Conservation (phyloP, 2,329 filamentous ascomycete species). For the Septoria linicola region DNA sequence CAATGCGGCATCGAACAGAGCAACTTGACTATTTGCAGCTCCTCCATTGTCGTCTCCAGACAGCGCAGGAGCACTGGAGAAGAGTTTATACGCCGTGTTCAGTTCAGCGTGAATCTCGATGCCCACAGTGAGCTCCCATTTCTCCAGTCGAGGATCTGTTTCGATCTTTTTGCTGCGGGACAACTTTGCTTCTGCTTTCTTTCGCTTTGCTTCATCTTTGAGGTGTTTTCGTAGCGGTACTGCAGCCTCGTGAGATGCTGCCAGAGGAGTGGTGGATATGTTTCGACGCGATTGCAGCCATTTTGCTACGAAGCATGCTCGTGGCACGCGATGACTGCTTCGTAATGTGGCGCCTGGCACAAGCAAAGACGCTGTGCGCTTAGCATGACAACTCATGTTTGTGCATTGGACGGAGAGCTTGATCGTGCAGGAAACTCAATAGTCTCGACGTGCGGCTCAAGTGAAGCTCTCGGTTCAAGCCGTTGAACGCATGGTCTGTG, state of each 20-base stretch:
- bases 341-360: not conserved
- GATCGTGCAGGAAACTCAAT: not conserved
- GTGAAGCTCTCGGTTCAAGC: not conserved
- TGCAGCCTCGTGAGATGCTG: conserved; percentile 23
- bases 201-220: conserved; percentile 43
- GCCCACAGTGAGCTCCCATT: conserved; percentile 92
- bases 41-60: conserved; percentile 27
- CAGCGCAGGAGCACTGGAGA: conserved; percentile 61
- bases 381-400: conserved; percentile 10
- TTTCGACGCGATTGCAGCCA: conserved; percentile 32
- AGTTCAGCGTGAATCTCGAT: conserved; percentile 97
- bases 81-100: conserved; percentile 84
- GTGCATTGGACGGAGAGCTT: not conserved
- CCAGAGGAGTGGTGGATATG: conserved; percentile 23
- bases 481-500: conserved; percentile 1
- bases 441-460: conserved; percentile 2
- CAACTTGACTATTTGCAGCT: conserved; percentile 81
- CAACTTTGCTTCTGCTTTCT: conserved; percentile 18
- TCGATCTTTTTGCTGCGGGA: conserved; percentile 18
- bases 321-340: conserved; percentile 17
- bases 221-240: conserved; percentile 43
- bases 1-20: conserved; percentile 83
- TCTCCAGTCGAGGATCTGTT: conserved; percentile 40
- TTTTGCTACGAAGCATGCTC: conserved; percentile 33
- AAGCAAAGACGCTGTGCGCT: conserved; percentile 7